Evolutionary conservation across 2,329 filamentous ascomycete species (phyloP).

Genomic region (Cryphonectria radicalis): DNA sequence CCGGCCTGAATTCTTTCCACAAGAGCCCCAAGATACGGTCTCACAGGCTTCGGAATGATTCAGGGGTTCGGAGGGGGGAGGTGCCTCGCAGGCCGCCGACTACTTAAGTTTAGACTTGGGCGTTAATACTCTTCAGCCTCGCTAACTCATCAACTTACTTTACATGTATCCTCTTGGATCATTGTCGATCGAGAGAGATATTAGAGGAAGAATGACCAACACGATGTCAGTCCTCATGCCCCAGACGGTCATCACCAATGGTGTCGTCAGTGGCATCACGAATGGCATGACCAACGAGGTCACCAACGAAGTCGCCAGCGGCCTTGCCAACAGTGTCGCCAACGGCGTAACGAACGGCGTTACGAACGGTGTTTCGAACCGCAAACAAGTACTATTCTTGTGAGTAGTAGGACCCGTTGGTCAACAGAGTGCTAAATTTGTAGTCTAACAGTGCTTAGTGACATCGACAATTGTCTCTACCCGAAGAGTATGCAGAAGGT

Average conservation of each 20-base stretch:
- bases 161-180: too few species aligned
- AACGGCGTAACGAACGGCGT: constrained; percentile 8
- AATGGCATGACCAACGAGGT: constrained; percentile 8
- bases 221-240: background rate
- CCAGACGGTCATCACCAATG: constrained; percentile 11
- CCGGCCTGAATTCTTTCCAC: background rate
- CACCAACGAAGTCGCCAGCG: background rate
- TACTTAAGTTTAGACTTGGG: background rate
- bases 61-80: background rate
- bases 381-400: constrained; percentile 49
- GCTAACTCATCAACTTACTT: background rate
- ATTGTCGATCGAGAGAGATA: background rate
- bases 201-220: background rate
- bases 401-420: constrained; percentile 35
- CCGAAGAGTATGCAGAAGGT: constrained; percentile 69
- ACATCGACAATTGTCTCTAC: constrained; percentile 98
- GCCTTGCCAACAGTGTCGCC: background rate
- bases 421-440: background rate
- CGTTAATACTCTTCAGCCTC: background rate
- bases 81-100: background rate
- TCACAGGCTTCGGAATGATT: background rate
- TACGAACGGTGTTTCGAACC: constrained; percentile 21
- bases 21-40: too few species aligned
- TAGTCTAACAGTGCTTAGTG: constrained; percentile 63
- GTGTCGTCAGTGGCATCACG: background rate